These are phyloP conservation scores for Puya raimondii DNA, from an alignment of 176 grass and related monocot species.

Conservation along the genomic window DNA sequence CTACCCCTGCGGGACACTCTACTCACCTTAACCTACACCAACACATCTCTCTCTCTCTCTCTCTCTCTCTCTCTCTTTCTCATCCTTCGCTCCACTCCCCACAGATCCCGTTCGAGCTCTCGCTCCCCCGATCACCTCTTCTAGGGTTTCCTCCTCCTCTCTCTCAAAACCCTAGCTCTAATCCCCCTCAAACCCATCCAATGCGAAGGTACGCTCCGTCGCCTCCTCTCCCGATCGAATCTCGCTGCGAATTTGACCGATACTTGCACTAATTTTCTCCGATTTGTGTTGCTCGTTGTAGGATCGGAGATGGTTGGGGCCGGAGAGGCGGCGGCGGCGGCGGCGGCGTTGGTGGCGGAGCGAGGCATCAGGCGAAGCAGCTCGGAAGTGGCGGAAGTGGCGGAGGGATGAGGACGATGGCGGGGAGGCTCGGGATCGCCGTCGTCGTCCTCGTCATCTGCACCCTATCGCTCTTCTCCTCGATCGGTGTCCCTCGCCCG, in stretches of 20 bases:
- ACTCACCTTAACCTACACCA: not conserved
- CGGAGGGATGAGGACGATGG: constrained; percentile 26
- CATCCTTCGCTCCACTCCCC: not conserved
- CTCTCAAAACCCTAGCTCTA: not conserved
- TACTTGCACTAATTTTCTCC: not conserved
- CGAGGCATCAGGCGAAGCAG: constrained; percentile 26
- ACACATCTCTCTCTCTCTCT: not conserved
- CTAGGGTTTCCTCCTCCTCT: not conserved
- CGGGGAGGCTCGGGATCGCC: constrained; percentile 24
- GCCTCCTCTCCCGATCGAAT: not conserved
- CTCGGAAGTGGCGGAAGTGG: constrained; percentile 11
- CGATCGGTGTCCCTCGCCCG: constrained; percentile 13
- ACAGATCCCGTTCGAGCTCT: not conserved
- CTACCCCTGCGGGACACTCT: not conserved
- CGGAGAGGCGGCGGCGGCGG: constrained; percentile 25
- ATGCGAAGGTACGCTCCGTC: not conserved
- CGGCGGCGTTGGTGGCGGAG: not conserved
- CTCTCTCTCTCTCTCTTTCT: not conserved
- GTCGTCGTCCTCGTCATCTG: constrained; percentile 28
- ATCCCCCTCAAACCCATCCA: not conserved
- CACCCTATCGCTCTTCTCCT: constrained; percentile 22
- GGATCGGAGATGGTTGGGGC: constrained; percentile 23
- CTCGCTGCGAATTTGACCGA: not conserved
- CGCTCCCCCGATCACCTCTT: not conserved
- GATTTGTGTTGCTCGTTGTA: constrained; percentile 4